Evolutionary conservation across 768 basidiomycete species (phyloP), one percentile per base, ranked within the genome.

Genomic region (Trametes punicea): DNA sequence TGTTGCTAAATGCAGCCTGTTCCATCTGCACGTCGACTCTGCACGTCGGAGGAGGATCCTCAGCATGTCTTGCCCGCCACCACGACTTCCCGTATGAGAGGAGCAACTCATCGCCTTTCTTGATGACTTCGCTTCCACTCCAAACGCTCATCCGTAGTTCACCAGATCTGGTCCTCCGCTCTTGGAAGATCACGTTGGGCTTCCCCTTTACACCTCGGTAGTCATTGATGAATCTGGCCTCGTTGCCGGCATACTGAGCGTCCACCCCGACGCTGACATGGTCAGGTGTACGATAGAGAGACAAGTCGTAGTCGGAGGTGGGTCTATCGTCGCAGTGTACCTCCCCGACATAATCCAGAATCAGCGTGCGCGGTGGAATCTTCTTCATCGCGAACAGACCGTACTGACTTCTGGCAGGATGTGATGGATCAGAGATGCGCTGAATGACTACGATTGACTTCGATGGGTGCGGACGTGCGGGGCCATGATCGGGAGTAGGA

Each of bases 191-290:
- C 0, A 84, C 87, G 62, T 93, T 93, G 4, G 90, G 83, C 66
- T 75, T 85, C 21, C 70, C 68, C 46, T 67, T 73, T n/a, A 93
- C 75, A 2, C 92, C 90, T 52, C 94, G 80, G 71, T 87, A 98
- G 74, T 96, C 94, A 63, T 97, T 97, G 56, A 92, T 77, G 67
- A 96, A 94, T 64, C 94, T 76, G 1, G 87, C 87, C 69, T 93
- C 90, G 71, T 95, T 97, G 26, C 94, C 94, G 75, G 81, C 81
- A 2, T 40, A 62, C 26, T 75, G 75, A 18, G 93, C 92, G 67
- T 97, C 93, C 36, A 90, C 76, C 1, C 92, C 93, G 18, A 94
- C 80, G 64, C 75, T 85, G 36, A 80, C 65, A 7, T 81, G 82
- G 48, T 77, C 74, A 54, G 74, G 71, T 46, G 78, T 72, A 31